These are phyloP conservation scores for Wickerhamomyces canadensis DNA, from an alignment of 805 yeast genomes.

Conservation along the genomic window DNA sequence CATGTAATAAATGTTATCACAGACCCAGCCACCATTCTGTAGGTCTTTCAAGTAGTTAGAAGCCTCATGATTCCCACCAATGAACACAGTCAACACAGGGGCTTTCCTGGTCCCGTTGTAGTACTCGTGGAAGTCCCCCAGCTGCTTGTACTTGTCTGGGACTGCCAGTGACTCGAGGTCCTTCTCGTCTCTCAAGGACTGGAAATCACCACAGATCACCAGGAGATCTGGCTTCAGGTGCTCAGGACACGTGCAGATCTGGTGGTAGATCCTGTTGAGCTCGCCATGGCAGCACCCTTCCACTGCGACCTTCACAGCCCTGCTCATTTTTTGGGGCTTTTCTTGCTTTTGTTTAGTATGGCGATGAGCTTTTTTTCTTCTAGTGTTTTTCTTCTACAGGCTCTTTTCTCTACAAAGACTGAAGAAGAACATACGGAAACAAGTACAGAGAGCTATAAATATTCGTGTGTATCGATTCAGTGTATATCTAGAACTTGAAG, in stretches of 20 bases:
- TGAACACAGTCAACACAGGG: constrained; percentile 72
- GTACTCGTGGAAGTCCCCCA: constrained; percentile 81
- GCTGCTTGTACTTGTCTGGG: constrained; percentile 65
- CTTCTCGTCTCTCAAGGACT: constrained; percentile 57
- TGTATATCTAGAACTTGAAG: constrained; percentile 63
- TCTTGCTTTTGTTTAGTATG: background rate
- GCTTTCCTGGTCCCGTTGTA: constrained; percentile 56
- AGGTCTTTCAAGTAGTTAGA: constrained; percentile 70
- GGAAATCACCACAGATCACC: constrained; percentile 88
- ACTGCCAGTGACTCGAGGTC: constrained; percentile 72
- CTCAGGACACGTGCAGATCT: constrained; percentile 20
- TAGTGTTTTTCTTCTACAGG: background rate
- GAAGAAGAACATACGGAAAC: too few relatives aligned
- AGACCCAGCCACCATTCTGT: constrained; percentile 88
- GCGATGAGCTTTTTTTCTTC: background rate
- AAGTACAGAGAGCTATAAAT: too few relatives aligned
- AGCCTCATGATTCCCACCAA: constrained; percentile 96
- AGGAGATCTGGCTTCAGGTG: constrained; percentile 45
- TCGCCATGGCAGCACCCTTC: constrained; percentile 93
- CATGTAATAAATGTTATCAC: constrained; percentile 77
- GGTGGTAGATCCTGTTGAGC: constrained; percentile 50
- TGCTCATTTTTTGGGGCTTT: background rate
- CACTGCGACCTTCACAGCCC: constrained; percentile 46
- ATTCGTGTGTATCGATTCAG: background rate
- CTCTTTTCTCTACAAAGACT: too few relatives aligned